Evolutionary conservation across 2,329 filamentous ascomycete species (phyloP).

Genomic region (Thielaviopsis populi): DNA sequence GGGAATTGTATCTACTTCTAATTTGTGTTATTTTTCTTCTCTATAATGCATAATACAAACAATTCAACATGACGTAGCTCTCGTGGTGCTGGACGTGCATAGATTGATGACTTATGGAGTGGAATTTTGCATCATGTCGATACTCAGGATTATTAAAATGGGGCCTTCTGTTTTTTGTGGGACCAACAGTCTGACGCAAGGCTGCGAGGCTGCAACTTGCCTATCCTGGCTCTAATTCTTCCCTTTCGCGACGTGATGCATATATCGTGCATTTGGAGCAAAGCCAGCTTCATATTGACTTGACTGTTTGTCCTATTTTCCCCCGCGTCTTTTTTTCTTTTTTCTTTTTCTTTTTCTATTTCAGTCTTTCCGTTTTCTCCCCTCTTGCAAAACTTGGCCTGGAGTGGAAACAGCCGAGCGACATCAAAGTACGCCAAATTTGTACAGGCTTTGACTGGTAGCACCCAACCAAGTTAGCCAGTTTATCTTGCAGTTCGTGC

Average conservation of each 20-base stretch:
- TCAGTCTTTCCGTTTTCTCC: background rate
- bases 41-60: too few species aligned
- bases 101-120: too few species aligned
- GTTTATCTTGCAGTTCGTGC: background rate
- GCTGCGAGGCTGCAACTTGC: constrained; percentile 2
- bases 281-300: background rate
- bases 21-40: too few species aligned
- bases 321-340: background rate
- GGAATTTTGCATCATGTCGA: too few species aligned
- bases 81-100: too few species aligned
- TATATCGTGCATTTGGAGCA: background rate
- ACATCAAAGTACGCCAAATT: background rate
- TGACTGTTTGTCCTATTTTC: background rate
- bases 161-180: background rate
- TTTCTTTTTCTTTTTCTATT: background rate
- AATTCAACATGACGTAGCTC: too few species aligned
- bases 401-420: background rate
- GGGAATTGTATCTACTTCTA: too few species aligned
- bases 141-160: too few species aligned
- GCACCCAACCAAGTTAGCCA: background rate
- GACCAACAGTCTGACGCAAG: background rate
- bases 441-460: background rate
- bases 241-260: constrained; percentile 1
- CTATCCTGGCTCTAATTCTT: background rate
- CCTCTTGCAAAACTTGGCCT: background rate